Evolutionary conservation across 176 grass and related monocot genomes (phyloP), one percentile per base, ranked within the genome.

Genomic region (Zea luxurians): DNA sequence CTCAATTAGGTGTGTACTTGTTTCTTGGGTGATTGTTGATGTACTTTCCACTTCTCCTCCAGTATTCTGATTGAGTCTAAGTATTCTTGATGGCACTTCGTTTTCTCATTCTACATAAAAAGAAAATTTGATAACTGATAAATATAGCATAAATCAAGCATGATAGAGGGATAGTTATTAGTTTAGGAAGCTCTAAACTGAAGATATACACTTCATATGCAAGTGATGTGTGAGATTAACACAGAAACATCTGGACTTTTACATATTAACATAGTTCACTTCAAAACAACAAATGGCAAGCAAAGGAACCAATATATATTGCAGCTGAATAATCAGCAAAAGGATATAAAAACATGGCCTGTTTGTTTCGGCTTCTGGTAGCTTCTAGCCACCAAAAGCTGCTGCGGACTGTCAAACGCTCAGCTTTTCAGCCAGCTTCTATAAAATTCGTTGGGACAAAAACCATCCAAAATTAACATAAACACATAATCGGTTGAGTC

Each of bases 11-110:
- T 34, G 52, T 78, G 15, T 76, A 94, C 92, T 86, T 81, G 80
- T 82, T 89, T 89, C 68, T 87, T 88, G 7, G 86, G 85, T 63
- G 83, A 87, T 78, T 97, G 88, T 85, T 93, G 93, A 20, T 86
- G 87, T 68, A 83, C 58, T 75, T 78, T 99, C 96, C 96, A 99
- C 71, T 99, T 99, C 82, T 96, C 92, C 84, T 96, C 96, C 54
- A 99, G 64, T 86, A 89, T 84, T 83, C 87, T 93, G 63, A 99
- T 92, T 43, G 96, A 99, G 70, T 96, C 96, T 80, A 96, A 70
- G 77, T 99, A 99, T 87, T 96, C 92, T 73, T 99, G 88, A 41
- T 99, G 92, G 70, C 78, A 93, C 78, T 88, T 93, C 55, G 75
- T 84, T 88, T 88, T 99, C 63, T 96, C 96, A 82, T 86, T 93